phyloP scores from a whole-genome alignment of 805 yeast genomes.

The Metschnikowia aberdeeniae region DNA sequence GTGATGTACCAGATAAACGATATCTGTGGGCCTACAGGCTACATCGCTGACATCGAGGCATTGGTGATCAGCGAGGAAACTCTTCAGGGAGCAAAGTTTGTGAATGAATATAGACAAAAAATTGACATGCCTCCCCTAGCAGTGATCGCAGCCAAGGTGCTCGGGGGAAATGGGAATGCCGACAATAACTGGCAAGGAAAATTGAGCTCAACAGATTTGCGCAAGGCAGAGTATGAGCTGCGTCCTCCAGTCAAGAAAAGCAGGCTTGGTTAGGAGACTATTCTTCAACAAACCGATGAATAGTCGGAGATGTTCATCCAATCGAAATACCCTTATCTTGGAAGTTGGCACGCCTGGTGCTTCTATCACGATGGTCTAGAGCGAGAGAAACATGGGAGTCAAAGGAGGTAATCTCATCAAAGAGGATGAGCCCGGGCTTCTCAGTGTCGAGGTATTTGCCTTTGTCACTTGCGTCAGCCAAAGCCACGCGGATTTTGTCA shows the following conservation, averaged over 20 bases:
- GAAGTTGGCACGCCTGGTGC: slow-evolving; percentile 39
- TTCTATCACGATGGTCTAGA: slow-evolving; percentile 83
- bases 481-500: slow-evolving; percentile 65
- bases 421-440: slow-evolving; percentile 53
- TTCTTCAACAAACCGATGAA: too few relatives aligned
- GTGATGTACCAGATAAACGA: slow-evolving; percentile 69
- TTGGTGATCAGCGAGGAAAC: slow-evolving; percentile 83
- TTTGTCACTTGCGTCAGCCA: slow-evolving; percentile 42
- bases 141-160: slow-evolving; percentile 39
- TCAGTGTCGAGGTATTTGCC: slow-evolving; percentile 44
- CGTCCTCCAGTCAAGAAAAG: too few relatives aligned
- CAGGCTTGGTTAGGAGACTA: too few relatives aligned
- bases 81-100: slow-evolving; percentile 62
- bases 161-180: slow-evolving; percentile 53
- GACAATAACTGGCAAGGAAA: slow-evolving; percentile 59
- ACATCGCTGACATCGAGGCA: slow-evolving; percentile 66
- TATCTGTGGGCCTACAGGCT: slow-evolving; percentile 91
- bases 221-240: slow-evolving; percentile 32
- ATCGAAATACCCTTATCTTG: slow-evolving; percentile 44
- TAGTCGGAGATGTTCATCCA: neutral
- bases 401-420: slow-evolving; percentile 43
- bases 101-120: slow-evolving; percentile 61
- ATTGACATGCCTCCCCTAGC: slow-evolving; percentile 51
- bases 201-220: slow-evolving; percentile 77
- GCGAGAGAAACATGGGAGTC: slow-evolving; percentile 56